Base-by-base conservation (phyloP, 345 rosid genomes). In the Isatis tinctoria region DNA sequence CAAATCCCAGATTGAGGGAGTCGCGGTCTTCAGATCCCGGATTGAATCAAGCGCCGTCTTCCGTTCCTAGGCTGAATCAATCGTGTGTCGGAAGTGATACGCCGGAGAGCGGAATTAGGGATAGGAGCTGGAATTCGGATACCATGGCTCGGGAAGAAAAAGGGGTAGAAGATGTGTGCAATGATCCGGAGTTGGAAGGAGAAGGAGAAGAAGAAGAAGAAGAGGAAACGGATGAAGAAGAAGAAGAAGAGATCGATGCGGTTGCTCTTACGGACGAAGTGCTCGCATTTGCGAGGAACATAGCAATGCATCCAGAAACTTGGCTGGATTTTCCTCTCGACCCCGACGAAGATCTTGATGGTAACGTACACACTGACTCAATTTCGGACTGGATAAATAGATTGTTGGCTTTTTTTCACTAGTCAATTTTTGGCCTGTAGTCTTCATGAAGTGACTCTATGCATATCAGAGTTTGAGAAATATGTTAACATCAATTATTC, bases 291-390 rank as follows among this genome's bases (percentile, higher is more conserved):
- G 97, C 90, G 3, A 88, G 85, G 77, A 90, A 90, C 75, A 76
- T 90, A 30, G 86, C 97, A n/a, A 79, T 84, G 97, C 96, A 95
- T 87, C 97, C 97, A 0, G 91, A 86, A 80, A 92, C 99, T 68
- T 95, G 99, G 99, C 77, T 92, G 2, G 91, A 90, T 80, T 95
- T 95, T 67, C 98, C 97, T 22, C 71, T 90, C 7, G 87, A 85
- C 7, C 89, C 87, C 5, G 82, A 82, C 47, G 88, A 82, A 28
- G 87, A 82, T 64, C 92, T 86, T 64, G 94, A 90, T 68, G 98
- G 98, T 90, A 78, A 66, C 61, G 10, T 47, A 51, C 51, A 47
- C 28, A 26, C 33, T 26, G 52, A 12, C 37, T 62, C 40, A 24
- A 9, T 35, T 35, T 41, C 18, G 26, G 0, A 28, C 24, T 18